phyloP scores from a whole-genome alignment of 1,284 basidiomycete genomes.

The Fomes fomentarius region DNA sequence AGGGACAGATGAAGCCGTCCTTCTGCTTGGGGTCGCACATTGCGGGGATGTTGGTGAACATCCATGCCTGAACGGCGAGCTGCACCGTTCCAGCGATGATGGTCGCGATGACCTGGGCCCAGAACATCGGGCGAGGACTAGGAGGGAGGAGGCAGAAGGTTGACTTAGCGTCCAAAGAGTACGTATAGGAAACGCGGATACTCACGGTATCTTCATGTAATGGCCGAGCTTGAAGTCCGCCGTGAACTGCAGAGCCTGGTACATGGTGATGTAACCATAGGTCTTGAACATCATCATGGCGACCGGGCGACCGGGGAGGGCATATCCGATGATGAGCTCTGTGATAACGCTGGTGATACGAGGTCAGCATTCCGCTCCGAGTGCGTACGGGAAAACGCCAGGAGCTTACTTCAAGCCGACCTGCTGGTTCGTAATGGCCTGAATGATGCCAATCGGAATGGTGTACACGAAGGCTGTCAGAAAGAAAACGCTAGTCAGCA shows the following conservation, averaged over 20 bases:
- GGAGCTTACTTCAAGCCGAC: conserved; percentile 48
- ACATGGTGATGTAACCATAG: conserved; percentile 48
- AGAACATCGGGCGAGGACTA: conserved; percentile 57
- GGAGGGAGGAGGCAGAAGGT: neutral
- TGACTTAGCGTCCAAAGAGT: neutral
- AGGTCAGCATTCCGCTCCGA: too few relatives aligned
- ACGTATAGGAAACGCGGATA: neutral
- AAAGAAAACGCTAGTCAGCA: neutral
- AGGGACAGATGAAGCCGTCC: conserved; percentile 55
- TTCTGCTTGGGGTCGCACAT: conserved; percentile 51
- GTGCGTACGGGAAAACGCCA: too few relatives aligned
- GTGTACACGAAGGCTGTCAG: conserved; percentile 43
- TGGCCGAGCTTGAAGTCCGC: conserved; percentile 76
- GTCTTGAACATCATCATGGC: conserved; percentile 65
- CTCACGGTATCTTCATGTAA: conserved; percentile 68
- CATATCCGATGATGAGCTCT: conserved; percentile 54
- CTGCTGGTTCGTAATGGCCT: conserved; percentile 57
- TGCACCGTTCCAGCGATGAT: conserved; percentile 66
- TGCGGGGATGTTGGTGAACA: conserved; percentile 60
- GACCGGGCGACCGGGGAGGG: conserved; percentile 49
- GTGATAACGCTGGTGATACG: conserved; percentile 41
- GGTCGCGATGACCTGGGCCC: conserved; percentile 61
- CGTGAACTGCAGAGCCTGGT: conserved; percentile 51
- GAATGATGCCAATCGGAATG: conserved; percentile 56
- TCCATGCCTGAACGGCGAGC: conserved; percentile 69